Evolutionary conservation across 208 protist species (phyloP), one percentile per base, ranked within the genome.

Genomic region (Crithidia fasciculata): DNA sequence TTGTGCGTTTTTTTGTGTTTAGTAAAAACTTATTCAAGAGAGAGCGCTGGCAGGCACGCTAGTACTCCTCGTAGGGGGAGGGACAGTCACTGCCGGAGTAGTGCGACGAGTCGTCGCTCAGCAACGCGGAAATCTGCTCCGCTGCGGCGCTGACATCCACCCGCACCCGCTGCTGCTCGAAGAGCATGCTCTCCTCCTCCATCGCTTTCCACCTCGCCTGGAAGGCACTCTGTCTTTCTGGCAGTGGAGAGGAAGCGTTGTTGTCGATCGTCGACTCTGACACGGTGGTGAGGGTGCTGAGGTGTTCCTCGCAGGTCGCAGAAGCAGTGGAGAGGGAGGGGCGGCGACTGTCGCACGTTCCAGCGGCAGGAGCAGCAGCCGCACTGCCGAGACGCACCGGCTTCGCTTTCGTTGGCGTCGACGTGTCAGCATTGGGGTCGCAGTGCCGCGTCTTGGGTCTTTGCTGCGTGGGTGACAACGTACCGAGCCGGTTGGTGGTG

Each of bases 1-100:
- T 8, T 55, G 16, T 55, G 50, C 18, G 50, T 55, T 6, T 5
- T 5, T 55, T 16, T 55, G n/a, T n/a, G n/a, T n/a, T n/a, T n/a
- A n/a, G n/a, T n/a, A n/a, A n/a, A n/a, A n/a, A n/a, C n/a, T n/a
- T n/a, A n/a, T n/a, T n/a, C n/a, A n/a, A n/a, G n/a, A n/a, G n/a
- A n/a, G n/a, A n/a, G n/a, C n/a, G n/a, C n/a, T n/a, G n/a, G n/a
- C n/a, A n/a, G n/a, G n/a, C n/a, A n/a, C n/a, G n/a, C 55, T 65
- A 66, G 50, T 59, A 68, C 18, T 55, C 59, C 18, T 72, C 74
- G 52, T 74, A 79, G 8, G 74, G 67, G 9, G 66, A 70, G n/a
- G 16, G 41, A n/a, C 50, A 47, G 16, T 62, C 66, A 28, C 13
- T n/a, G 7, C 56, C 47, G 37, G 47, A 40, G 7, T 73, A 41